phyloP scores from a whole-genome alignment of 257 asterid species.

The Primulina tabacum region DNA sequence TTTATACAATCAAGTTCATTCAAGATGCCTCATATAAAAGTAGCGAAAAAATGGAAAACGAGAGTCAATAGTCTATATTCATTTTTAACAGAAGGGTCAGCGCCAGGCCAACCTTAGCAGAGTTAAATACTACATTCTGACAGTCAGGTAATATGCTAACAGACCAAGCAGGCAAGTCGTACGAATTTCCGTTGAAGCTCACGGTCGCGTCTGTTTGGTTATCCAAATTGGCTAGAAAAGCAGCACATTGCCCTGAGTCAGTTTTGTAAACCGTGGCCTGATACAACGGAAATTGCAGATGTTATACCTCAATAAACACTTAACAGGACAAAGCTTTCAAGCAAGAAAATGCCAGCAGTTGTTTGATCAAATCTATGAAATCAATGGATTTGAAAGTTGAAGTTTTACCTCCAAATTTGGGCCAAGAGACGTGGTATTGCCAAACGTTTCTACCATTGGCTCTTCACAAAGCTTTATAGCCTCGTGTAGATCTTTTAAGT shows the following conservation, averaged over 20 bases:
- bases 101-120: constrained; percentile 56
- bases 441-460: constrained; percentile 74
- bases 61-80: not conserved
- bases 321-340: not conserved
- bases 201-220: constrained; percentile 58
- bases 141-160: constrained; percentile 93
- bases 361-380: not conserved
- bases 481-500: constrained; percentile 74
- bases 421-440: constrained; percentile 60
- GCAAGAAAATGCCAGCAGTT: constrained; percentile 1
- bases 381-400: not conserved
- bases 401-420: constrained; percentile 58
- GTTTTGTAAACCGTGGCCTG: constrained; percentile 74
- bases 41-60: not conserved
- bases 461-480: constrained; percentile 83
- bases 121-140: constrained; percentile 63
- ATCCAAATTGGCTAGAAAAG: constrained; percentile 67
- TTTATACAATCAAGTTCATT: not conserved
- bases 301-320: not conserved
- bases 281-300: constrained; percentile 12
- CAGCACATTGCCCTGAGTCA: constrained; percentile 67
- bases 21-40: not conserved
- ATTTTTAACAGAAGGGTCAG: not conserved
- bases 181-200: constrained; percentile 63
- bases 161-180: constrained; percentile 82